These are phyloP conservation scores for Monosporascus sp. DNA, from an alignment of 2,329 filamentous ascomycete species.

Conservation along the genomic window DNA sequence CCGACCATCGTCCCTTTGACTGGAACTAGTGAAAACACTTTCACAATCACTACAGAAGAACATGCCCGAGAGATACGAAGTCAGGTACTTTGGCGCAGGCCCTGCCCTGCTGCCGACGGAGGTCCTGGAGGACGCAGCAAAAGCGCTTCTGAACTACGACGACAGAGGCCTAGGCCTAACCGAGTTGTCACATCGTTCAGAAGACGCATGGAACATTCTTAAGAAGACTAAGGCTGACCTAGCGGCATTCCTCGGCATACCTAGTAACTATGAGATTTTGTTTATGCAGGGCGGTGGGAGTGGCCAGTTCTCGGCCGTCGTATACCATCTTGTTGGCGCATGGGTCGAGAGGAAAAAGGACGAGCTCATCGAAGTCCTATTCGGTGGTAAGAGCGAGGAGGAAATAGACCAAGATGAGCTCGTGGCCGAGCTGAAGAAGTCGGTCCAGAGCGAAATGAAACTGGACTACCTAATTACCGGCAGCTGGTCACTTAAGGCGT, in stretches of 20 bases:
- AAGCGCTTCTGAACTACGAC: slow-evolving; percentile 77
- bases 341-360: slow-evolving; percentile 71
- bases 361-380: slow-evolving; percentile 47
- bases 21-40: neutral
- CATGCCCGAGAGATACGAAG: slow-evolving; percentile 42
- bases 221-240: slow-evolving; percentile 73
- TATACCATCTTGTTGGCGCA: slow-evolving; percentile 77
- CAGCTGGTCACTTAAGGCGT: slow-evolving; percentile 85
- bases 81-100: slow-evolving; percentile 86
- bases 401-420: slow-evolving; percentile 49
- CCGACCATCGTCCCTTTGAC: neutral
- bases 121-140: slow-evolving; percentile 71
- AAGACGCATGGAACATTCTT: slow-evolving; percentile 72
- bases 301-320: slow-evolving; percentile 76
- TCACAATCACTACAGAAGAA: neutral
- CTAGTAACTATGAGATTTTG: slow-evolving; percentile 79
- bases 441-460: slow-evolving; percentile 66
- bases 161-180: slow-evolving; percentile 77
- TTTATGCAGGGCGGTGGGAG: slow-evolving; percentile 86
- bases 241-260: slow-evolving; percentile 70
- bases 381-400: slow-evolving; percentile 40
- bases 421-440: slow-evolving; percentile 55
- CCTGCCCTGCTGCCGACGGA: slow-evolving; percentile 79
- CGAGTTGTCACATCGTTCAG: slow-evolving; percentile 85
- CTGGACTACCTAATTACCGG: slow-evolving; percentile 90